A percentile compares a stretch with the other conserved stretches of the same genome.
Evolutionary conservation across 345 rosid species (phyloP).

Genomic region (Eucalyptus polybractea): DNA sequence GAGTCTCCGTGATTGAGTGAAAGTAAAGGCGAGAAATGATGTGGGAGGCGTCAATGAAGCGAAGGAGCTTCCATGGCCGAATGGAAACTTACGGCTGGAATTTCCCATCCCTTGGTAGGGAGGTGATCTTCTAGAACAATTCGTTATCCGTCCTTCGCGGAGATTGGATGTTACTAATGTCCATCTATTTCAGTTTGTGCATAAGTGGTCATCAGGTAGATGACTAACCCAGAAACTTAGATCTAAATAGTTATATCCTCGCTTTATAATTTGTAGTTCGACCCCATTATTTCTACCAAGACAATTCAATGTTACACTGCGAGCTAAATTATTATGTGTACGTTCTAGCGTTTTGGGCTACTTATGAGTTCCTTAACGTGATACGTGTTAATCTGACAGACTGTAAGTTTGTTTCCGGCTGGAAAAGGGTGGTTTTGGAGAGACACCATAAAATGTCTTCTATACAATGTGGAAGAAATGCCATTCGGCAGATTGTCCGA

Average conservation of each 20-base stretch:
- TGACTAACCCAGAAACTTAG: background rate
- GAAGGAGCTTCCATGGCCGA: background rate
- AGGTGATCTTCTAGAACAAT: background rate
- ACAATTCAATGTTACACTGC: background rate
- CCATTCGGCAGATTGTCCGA: conserved; percentile 20
- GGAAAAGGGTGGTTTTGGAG: background rate
- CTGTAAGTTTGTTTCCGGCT: background rate
- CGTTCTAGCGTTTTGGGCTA: background rate
- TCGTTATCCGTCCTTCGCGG: background rate
- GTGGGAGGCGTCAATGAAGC: background rate
- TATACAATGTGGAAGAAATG: conserved; percentile 25
- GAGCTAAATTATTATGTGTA: background rate
- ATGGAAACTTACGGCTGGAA: background rate
- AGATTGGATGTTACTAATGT: background rate
- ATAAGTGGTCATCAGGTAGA: background rate
- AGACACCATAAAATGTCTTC: conserved; percentile 15
- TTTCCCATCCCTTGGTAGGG: background rate
- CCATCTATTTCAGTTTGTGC: background rate
- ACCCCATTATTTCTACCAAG: rapidly evolving
- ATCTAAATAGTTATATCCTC: background rate
- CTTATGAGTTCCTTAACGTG: background rate
- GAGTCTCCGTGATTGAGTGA: background rate
- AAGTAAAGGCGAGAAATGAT: background rate
- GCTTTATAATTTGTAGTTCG: background rate
- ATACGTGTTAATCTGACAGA: background rate